Conservation (phyloP, 1,284 basidiomycete species). For the Ganoderma meredithae region DNA sequence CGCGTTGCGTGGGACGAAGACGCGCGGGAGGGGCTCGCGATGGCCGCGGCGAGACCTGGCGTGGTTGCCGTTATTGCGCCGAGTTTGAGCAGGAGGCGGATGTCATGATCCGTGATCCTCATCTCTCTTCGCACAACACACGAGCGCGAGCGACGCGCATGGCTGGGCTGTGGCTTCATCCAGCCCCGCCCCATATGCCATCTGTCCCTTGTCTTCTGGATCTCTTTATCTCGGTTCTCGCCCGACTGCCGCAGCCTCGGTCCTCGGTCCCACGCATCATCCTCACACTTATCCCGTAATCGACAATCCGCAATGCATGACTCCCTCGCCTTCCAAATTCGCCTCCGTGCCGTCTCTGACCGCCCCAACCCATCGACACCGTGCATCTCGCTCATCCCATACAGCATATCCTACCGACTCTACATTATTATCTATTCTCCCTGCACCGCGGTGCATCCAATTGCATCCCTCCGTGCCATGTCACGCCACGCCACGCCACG, state of each 20-base stretch:
- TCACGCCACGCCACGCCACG: neutral
- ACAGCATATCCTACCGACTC: neutral
- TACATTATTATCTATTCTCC: constrained; percentile 6
- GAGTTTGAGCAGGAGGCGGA: constrained; percentile 27
- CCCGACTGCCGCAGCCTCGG: neutral
- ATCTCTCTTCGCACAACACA: neutral
- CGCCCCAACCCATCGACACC: neutral
- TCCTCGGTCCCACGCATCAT: neutral
- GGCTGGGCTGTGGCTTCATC: neutral
- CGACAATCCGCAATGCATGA: neutral
- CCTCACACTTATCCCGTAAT: neutral
- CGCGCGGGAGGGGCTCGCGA: constrained; percentile 20
- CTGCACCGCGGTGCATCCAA: neutral
- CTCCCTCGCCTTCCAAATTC: neutral
- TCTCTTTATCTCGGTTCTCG: neutral
- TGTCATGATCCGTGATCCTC: constrained; percentile 11
- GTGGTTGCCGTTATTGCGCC: constrained; percentile 11
- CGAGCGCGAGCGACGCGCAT: neutral
- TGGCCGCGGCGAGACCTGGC: neutral
- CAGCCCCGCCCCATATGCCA: neutral
- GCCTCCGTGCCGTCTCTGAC: neutral
- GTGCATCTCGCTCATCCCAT: neutral
- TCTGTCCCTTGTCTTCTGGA: neutral
- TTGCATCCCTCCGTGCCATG: neutral
- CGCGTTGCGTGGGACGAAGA: constrained; percentile 28